Base-by-base conservation (phyloP, 352 stramenopile genomes). In the Phytophthora vignae region DNA sequence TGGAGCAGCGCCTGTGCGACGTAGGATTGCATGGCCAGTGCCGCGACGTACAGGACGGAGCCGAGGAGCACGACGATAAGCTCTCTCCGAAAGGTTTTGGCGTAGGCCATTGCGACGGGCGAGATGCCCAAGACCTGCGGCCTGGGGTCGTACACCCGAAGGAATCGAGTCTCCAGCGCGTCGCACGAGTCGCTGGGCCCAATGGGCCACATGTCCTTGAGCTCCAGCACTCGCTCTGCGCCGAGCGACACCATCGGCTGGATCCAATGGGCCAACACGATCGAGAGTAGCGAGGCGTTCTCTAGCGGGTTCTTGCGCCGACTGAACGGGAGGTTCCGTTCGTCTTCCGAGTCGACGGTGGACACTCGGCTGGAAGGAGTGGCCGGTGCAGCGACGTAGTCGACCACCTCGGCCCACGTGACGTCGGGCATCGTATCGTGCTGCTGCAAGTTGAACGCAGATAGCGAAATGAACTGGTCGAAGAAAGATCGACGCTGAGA, bases 181-280 rank as follows among this genome's bases (percentile, higher is more conserved):
- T 60, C 73, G 40, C 69, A 77, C 25, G 73, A 46, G 40, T 84
- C 73, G 10, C 44, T 60, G 11, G 59, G 14, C 40, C 71, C 76
- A 7, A 85, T 36, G 0, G 55, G 58, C 73, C 76, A 85, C 21
- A 82, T 33, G 42, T 82, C 78, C 8, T 74, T 59, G 10, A 68
- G 38, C 25, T 82, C 64, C 17, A 86, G 54, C 15, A 77, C 49
- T 7, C 72, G 71, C 12, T 54, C 50, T 25, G 79, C 42, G 0
- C 73, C 73, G 3, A 78, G 58, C 15, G 71, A 76, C 29, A 85
- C 55, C 67, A 86, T 71, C 5, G 73, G 66, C 40, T 81, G 66
- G 14, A 79, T 73, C 76, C 79, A 84, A 57, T 73, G 69, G n/a
- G 54, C 74, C 31, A 81, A 27, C 40, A 63, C 58, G 40, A 78